Evolutionary conservation across 2,329 filamentous ascomycete genomes (phyloP).

Genomic region (Exophiala sp.): DNA sequence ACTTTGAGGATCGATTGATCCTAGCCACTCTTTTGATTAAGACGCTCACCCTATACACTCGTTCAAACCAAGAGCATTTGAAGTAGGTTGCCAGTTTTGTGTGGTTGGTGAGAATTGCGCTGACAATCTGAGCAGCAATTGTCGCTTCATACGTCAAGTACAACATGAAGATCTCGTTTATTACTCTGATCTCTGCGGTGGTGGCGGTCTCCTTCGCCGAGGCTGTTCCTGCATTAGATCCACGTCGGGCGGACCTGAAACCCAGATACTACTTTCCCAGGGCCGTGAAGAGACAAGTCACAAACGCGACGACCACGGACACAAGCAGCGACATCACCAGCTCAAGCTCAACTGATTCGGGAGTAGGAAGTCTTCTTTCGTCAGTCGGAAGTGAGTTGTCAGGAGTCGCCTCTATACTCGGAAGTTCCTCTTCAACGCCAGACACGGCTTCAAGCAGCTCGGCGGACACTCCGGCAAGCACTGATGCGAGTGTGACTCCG

Average conservation of each 20-base stretch:
- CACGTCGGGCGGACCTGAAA: conserved; percentile 22
- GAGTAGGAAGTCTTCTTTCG: conserved; percentile 11
- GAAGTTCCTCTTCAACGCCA: no score
- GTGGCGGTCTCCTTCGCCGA: conserved; percentile 30
- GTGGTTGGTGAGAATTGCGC: not conserved
- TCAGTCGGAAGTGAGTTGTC: conserved; percentile 20
- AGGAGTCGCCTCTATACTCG: conserved; percentile 11
- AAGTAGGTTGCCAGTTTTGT: conserved; percentile 5
- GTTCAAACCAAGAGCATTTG: conserved; percentile 8
- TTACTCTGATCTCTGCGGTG: conserved; percentile 29
- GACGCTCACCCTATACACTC: conserved; percentile 23
- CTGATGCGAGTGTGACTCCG: conserved; percentile 11
- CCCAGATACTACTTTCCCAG: conserved; percentile 31
- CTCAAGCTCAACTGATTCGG: conserved; percentile 11
- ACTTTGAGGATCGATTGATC: conserved; percentile 22
- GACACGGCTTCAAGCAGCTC: conserved; percentile 3
- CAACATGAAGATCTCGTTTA: conserved; percentile 25
- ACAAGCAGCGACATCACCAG: conserved; percentile 9
- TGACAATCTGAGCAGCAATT: conserved; percentile 4
- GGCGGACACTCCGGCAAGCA: conserved; percentile 10
- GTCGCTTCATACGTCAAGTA: not conserved
- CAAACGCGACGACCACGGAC: conserved; percentile 12
- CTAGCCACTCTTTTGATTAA: conserved; percentile 28
- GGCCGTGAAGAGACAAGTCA: conserved; percentile 29
- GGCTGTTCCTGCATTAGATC: conserved; percentile 28